These are phyloP conservation scores for Atractiella rhizophila DNA, from an alignment of 768 basidiomycete species.

Conservation along the genomic window DNA sequence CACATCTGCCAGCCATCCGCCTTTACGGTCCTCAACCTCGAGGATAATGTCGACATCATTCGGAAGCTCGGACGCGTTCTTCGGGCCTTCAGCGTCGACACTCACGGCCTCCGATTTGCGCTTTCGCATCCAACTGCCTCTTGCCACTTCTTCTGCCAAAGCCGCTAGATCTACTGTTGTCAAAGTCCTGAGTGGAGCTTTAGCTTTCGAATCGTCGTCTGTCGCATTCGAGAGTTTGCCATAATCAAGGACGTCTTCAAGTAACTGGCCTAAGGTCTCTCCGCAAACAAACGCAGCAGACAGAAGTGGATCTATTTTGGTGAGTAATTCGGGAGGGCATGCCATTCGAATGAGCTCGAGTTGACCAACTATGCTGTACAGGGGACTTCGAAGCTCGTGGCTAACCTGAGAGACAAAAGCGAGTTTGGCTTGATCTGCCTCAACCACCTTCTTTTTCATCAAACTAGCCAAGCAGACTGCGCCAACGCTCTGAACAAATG, in stretches of 20 bases:
- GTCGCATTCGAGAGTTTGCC: neutral
- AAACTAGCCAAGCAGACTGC: neutral
- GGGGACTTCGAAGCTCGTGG: slow-evolving; percentile 18
- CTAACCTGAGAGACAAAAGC: slow-evolving; percentile 17
- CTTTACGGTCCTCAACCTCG: neutral
- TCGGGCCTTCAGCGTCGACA: neutral
- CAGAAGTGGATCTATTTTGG: neutral
- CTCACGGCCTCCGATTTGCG: neutral
- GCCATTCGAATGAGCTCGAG: slow-evolving; percentile 14
- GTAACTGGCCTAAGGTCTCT: neutral
- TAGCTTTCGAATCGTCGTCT: neutral
- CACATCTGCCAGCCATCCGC: neutral
- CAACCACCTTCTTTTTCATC: slow-evolving; percentile 3
- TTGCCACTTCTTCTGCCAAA: neutral
- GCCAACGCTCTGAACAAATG: neutral
- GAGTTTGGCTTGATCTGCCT: slow-evolving; percentile 16
- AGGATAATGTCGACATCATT: neutral
- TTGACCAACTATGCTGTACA: slow-evolving; percentile 16
- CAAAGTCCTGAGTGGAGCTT: neutral
- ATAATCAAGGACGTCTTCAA: neutral
- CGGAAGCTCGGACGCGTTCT: neutral
- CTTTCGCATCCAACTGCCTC: neutral
- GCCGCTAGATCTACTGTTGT: neutral
- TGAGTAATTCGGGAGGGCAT: neutral
- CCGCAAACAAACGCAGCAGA: neutral